Evolutionary conservation across 371 early-diverging fungal species (phyloP).

Genomic region (Mortierella sp.): DNA sequence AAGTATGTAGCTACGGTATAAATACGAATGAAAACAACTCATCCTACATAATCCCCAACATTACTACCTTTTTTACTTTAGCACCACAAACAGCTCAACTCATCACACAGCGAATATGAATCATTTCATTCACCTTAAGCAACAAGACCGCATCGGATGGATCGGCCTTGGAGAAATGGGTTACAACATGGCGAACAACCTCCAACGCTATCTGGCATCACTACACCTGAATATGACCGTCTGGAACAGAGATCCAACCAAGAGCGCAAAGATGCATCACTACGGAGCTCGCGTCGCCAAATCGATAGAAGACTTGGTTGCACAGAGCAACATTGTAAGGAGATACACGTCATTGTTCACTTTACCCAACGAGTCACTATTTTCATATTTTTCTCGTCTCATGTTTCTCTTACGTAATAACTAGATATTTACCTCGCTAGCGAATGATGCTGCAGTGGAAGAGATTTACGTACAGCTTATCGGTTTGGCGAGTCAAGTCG

Average conservation of each 20-base stretch:
- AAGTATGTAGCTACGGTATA: not conserved
- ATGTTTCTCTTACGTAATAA: not conserved
- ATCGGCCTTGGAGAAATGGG: slow-evolving; percentile 57
- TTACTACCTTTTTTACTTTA: not conserved
- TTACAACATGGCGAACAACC: slow-evolving; percentile 55
- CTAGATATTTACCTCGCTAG: slow-evolving; percentile 56
- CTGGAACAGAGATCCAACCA: slow-evolving; percentile 53
- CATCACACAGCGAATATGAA: slow-evolving; percentile 18
- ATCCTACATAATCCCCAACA: not conserved
- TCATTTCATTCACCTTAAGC: slow-evolving; percentile 41
- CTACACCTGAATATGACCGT: slow-evolving; percentile 36
- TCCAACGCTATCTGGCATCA: slow-evolving; percentile 53
- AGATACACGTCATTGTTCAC: not conserved
- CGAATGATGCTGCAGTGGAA: slow-evolving; percentile 55
- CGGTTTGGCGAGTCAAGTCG: slow-evolving; percentile 33
- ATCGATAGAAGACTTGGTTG: slow-evolving; percentile 37
- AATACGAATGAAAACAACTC: not conserved
- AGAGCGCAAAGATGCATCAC: slow-evolving; percentile 35
- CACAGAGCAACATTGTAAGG: slow-evolving; percentile 53
- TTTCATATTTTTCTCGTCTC: too few relatives aligned
- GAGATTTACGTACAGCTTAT: slow-evolving; percentile 49
- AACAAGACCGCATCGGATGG: slow-evolving; percentile 53
- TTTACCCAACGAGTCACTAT: too few relatives aligned
- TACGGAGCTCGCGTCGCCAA: slow-evolving; percentile 49
- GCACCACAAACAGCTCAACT: not conserved